phyloP scores from a whole-genome alignment of 1,284 basidiomycete species.

The Exobasidium cylindrosporum region DNA sequence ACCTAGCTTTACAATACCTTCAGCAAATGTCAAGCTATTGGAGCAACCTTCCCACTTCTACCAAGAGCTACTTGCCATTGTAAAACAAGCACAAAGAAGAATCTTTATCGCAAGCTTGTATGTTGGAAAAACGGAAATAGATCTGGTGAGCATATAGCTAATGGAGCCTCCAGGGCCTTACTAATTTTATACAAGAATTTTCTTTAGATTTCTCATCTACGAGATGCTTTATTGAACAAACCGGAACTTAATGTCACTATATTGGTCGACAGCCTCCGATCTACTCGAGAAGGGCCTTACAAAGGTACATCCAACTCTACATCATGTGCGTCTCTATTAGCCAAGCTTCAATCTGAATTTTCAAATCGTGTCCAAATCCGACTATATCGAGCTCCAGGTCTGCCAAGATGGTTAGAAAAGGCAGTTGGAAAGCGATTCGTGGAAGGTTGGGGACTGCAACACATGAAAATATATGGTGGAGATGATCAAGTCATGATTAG shows the following conservation, averaged over 20 bases:
- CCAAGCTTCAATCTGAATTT: constrained; percentile 57
- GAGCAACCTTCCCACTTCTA: constrained; percentile 13
- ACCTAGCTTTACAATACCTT: background rate
- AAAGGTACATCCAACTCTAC: constrained; percentile 57
- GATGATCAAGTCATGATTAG: constrained; percentile 89
- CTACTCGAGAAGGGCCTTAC: constrained; percentile 68
- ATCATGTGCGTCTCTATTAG: constrained; percentile 58
- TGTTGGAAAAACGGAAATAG: constrained; percentile 54
- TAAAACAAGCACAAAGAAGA: constrained; percentile 3
- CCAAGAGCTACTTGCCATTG: background rate
- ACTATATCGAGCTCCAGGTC: constrained; percentile 75
- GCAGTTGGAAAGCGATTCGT: constrained; percentile 88
- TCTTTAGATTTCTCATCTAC: constrained; percentile 15
- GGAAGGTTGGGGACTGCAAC: constrained; percentile 98
- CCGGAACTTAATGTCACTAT: constrained; percentile 69
- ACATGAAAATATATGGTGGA: constrained; percentile 90
- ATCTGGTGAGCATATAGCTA: constrained; percentile 25
- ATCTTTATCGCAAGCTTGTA: constrained; percentile 35
- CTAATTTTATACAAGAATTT: background rate
- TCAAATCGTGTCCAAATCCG: constrained; percentile 69
- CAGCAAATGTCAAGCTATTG: constrained; percentile 2
- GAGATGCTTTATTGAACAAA: constrained; percentile 56
- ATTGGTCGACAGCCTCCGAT: constrained; percentile 83
- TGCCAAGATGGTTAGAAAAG: constrained; percentile 69
- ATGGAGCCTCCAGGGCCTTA: background rate